Base-by-base conservation (phyloP, 306 rosid species). In the Pueraria montana region DNA sequence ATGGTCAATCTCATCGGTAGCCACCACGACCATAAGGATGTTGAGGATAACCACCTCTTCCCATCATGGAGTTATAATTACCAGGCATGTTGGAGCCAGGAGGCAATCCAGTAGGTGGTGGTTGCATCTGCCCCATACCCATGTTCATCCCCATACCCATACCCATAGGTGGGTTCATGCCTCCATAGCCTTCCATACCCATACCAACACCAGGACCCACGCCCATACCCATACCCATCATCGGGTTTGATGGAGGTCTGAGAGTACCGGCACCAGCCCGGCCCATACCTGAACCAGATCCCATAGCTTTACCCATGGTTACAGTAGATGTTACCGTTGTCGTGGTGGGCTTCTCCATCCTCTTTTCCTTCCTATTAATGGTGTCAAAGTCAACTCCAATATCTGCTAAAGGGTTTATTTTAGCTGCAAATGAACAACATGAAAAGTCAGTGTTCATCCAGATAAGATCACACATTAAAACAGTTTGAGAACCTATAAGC, bases 301-400 rank as follows among this genome's bases (percentile, higher is more conserved):
- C 98, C 98, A 94, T 94, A 24, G 97, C 98, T 85, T 89, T 94
- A 63, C 98, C 98, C 97, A 94, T 94, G 80, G 55, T 90, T 56
- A 89, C 82, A 11, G 96, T 88, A 42, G 98, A 92, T 36, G 82
- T 75, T 20, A 84, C 85, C 4, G 90, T 82, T 64, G 88, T 61
- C 13, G 88, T 72, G 72, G 90, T 49, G 12, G 90, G 96, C 91
- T 90, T 94, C 87, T 94, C 97, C 94, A 92, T 87, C 87, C 98
- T 94, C 91, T 90, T 94, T 5, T 94, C 98, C 90, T 80, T 94
- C 84, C 97, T 87, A 82, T 92, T 92, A 70, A 94, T 87, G 61
- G 97, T 86, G 78, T 92, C 98, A 86, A 94, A 94, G 82, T 94
- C 98, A 49, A 94, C 82, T 79, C 98, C 98, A 58, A 94, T 94